Evolutionary conservation across 192 early-diverging fungal species (phyloP).

Genomic region (Umbelopsis ramanniana): DNA sequence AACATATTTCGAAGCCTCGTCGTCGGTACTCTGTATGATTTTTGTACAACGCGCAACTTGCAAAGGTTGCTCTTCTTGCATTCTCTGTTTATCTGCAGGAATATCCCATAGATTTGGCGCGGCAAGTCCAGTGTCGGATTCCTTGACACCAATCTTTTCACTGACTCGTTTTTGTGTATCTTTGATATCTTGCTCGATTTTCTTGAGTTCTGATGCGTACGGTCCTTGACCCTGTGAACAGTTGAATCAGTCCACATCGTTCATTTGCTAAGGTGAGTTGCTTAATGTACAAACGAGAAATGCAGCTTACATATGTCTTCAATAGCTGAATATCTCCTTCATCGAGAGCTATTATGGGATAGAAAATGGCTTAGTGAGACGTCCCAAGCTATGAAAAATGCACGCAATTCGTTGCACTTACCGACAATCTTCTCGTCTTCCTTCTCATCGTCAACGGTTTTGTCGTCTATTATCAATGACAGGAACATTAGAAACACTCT

Average conservation of each 20-base stretch:
- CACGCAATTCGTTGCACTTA: constrained; percentile 27
- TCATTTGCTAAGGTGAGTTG: no score
- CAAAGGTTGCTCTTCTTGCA: constrained; percentile 93
- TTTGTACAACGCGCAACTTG: constrained; percentile 99
- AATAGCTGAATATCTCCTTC: constrained; percentile 91
- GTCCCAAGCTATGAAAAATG: not conserved
- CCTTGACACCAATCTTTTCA: constrained; percentile 99
- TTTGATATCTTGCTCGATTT: constrained; percentile 93
- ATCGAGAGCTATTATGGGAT: constrained; percentile 66
- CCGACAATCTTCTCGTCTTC: constrained; percentile 89
- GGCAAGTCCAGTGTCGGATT: constrained; percentile 97
- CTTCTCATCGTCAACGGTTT: constrained; percentile 70
- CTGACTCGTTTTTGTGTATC: constrained; percentile 98
- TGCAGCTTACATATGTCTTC: constrained; percentile 82
- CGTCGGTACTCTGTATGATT: constrained; percentile 92
- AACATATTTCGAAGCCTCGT: constrained; percentile 94
- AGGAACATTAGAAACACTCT: no score
- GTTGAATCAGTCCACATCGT: not conserved
- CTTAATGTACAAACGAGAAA: no score
- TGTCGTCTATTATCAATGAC: constrained; percentile 63
- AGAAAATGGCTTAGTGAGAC: not conserved
- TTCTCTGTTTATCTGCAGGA: constrained; percentile 97
- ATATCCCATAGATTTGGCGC: constrained; percentile 99
- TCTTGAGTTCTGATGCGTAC: constrained; percentile 94
- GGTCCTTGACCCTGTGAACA: constrained; percentile 89